phyloP scores from a whole-genome alignment of 495 filamentous ascomycete genomes.

The Darksidea phi region DNA sequence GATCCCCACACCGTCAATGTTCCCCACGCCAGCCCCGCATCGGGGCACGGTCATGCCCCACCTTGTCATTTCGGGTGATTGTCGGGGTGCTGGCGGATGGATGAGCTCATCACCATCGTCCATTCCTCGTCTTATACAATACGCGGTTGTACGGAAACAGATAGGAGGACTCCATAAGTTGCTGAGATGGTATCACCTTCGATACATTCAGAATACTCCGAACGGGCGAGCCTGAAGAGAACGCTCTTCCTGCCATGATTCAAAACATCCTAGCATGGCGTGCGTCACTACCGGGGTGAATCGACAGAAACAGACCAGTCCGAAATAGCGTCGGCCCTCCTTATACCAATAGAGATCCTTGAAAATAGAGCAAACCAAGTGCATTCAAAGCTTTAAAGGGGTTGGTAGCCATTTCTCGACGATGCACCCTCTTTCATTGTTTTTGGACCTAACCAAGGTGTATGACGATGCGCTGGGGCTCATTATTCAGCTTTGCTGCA shows the following conservation, averaged over 20 bases:
- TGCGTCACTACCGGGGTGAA: neutral
- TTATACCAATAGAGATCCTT: neutral
- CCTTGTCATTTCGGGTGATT: neutral
- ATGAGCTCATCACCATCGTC: neutral
- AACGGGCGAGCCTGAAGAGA: no score
- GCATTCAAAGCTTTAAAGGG: neutral
- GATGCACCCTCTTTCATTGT: neutral
- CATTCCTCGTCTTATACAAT: neutral
- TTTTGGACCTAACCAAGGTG: neutral
- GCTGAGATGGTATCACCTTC: neutral
- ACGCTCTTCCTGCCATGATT: no score
- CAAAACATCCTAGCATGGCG: neutral
- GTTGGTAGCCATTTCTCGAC: neutral
- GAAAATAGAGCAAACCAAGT: neutral
- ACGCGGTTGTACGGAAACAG: neutral
- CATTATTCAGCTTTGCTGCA: slow-evolving; percentile 7
- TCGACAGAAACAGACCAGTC: neutral
- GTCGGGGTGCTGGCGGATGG: neutral
- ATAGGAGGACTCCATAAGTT: neutral
- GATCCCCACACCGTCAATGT: neutral
- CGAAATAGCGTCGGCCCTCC: neutral
- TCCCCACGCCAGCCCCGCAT: neutral
- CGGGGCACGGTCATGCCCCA: neutral
- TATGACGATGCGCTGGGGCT: slow-evolving; percentile 11
- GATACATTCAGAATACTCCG: no score